Evolutionary conservation across 2,329 filamentous ascomycete genomes (phyloP).

Genomic region (Bretziella fagacearum): DNA sequence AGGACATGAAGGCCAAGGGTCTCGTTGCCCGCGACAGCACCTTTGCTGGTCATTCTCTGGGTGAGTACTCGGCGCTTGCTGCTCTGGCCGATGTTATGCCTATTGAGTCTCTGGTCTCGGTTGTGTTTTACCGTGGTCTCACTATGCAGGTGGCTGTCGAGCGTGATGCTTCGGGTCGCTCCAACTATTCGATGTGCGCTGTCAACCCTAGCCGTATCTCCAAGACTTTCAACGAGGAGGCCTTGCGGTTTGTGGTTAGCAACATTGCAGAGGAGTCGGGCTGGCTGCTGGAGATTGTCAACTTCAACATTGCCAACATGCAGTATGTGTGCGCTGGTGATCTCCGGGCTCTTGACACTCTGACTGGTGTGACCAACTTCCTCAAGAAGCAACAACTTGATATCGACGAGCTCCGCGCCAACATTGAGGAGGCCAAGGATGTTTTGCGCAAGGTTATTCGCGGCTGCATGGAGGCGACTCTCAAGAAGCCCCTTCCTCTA

Average conservation of each 20-base stretch:
- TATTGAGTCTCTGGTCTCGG: slow-evolving; percentile 95
- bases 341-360: slow-evolving; percentile 51
- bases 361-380: slow-evolving; percentile 77
- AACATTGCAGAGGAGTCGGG: slow-evolving; percentile 86
- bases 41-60: slow-evolving; percentile 93
- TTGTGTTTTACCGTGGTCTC: slow-evolving; percentile 96
- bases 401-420: slow-evolving; percentile 81
- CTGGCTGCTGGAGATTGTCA: slow-evolving; percentile 97
- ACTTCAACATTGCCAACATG: slow-evolving; percentile 71
- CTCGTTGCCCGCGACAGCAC: slow-evolving; percentile 91
- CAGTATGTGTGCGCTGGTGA: slow-evolving; percentile 59
- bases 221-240: slow-evolving; percentile 97
- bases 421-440: slow-evolving; percentile 77
- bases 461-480: slow-evolving; percentile 70
- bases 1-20: slow-evolving; percentile 96
- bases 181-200: slow-evolving; percentile 98
- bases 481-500: slow-evolving; percentile 73
- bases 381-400: slow-evolving; percentile 95
- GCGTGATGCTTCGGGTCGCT: slow-evolving; percentile 78
- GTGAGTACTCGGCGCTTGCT: slow-evolving; percentile 93
- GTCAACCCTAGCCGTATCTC: slow-evolving; percentile 97
- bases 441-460: slow-evolving; percentile 84
- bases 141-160: slow-evolving; percentile 99
- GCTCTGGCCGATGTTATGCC: slow-evolving; percentile 97
- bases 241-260: slow-evolving; percentile 89